Evolutionary conservation across 768 basidiomycete genomes (phyloP), one percentile per base, ranked within the genome.

Genomic region (Tephrocybe sp.): DNA sequence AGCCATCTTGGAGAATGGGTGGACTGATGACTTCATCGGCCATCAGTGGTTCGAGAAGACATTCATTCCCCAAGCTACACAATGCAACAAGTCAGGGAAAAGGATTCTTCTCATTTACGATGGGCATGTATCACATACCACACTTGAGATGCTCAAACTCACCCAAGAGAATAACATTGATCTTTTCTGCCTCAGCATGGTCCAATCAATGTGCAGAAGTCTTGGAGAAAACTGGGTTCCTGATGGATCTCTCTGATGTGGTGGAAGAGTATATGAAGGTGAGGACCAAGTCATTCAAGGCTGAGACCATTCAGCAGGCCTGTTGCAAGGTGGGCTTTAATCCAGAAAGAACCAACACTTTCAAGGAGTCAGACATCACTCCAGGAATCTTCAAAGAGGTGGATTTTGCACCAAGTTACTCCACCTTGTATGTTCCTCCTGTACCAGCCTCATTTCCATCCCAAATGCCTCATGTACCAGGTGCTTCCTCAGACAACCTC

Each of bases 81-180:
- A 55, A 4, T 56, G 47, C 5, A 63, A 44, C 24, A 27, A 9
- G 28, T 44, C 30, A 15, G 43, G 21, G 32, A 21, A 65, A n/a
- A 59, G 55, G 6, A 69, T 74, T 27, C 47, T 77, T 0, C 69
- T 79, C 21, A 67, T 76, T 22, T 64, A 63, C 16, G 69, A 78
- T 64, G 73, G 76, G 1, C 77, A 79, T 60, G 65, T 63, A 27
- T 78, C 75, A 0, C 76, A 79, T 55, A 51, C 52, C 27, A 64
- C 59, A 0, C 25, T 51, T 0, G 18, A 52, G 2, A 59, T 74
- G 30, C 45, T 55, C n/a, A 35, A 61, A 13, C 44, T 65, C 19
- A 72, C 69, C n/a, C n/a, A 11, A 4, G 8, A 36, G 15, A 0
- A 49, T 27, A 34, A 24, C n/a, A 36, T 35, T 18, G 18, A 42